phyloP scores from a whole-genome alignment of 331 rosid genomes.

The Arachis monticola region DNA sequence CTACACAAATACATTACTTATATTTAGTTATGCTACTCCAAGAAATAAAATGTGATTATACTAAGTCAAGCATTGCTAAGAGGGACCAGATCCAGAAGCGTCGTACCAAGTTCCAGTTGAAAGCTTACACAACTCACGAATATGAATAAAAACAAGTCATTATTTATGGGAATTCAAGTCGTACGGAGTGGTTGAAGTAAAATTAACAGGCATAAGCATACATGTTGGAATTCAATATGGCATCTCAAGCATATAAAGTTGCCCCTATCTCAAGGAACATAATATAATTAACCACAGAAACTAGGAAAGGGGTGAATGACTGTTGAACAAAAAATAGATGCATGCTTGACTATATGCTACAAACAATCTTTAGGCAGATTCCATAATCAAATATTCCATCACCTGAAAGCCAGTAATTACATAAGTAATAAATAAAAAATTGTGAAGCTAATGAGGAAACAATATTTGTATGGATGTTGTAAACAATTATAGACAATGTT shows the following conservation, averaged over 20 bases:
- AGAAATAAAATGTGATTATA: too few relatives aligned
- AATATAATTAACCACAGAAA: background rate
- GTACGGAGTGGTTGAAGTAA: background rate
- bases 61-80: too few relatives aligned
- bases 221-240: background rate
- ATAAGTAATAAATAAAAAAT: background rate
- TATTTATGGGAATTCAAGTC: background rate
- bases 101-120: too few relatives aligned
- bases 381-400: background rate
- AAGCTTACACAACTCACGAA: too few relatives aligned
- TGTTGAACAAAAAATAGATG: background rate
- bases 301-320: background rate
- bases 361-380: background rate
- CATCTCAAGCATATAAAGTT: background rate
- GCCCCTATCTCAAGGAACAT: background rate
- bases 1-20: conserved; percentile 44
- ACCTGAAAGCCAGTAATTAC: background rate
- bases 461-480: background rate
- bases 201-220: background rate
- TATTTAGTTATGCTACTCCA: background rate
- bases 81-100: too few relatives aligned
- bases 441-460: conserved; percentile 5
- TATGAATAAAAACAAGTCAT: background rate
- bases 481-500: background rate
- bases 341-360: conserved; percentile 9